Percentiles rank a stretch among this genome's conserved stretches.
Evolutionary conservation across 352 stramenopile genomes (phyloP).

Genomic region (Aphanomyces invadans): DNA sequence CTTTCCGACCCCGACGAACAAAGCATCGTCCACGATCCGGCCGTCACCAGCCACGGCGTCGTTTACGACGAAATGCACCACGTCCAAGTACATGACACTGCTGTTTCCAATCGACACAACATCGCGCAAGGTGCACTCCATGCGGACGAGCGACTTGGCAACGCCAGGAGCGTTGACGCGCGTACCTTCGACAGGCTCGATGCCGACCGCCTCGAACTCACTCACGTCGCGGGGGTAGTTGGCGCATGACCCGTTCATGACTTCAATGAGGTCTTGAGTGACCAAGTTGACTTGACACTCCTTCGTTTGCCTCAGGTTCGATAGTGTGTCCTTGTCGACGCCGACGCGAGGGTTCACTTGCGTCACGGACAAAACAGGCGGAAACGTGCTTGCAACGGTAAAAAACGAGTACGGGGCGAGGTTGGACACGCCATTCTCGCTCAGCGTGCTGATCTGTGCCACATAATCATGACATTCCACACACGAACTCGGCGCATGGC

Average conservation of each 20-base stretch:
- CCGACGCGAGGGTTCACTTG: constrained; percentile 7
- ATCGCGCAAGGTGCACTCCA: constrained; percentile 19
- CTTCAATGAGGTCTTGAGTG: not conserved
- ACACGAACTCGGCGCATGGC: too few relatives aligned
- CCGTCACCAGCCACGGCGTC: not conserved
- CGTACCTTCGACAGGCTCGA: not conserved
- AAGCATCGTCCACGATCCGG: not conserved
- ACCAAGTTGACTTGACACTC: constrained; percentile 17
- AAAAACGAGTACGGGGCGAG: constrained; percentile 19
- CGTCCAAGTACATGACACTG: constrained; percentile 13
- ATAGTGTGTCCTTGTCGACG: constrained; percentile 13
- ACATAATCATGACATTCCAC: too few relatives aligned
- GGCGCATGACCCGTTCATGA: constrained; percentile 15
- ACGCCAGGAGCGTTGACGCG: constrained; percentile 4
- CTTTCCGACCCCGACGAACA: not conserved
- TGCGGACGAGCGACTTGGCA: not conserved
- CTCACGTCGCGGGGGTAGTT: constrained; percentile 9
- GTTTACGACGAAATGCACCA: constrained; percentile 7
- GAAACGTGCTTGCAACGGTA: constrained; percentile 14
- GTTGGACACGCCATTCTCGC: not conserved
- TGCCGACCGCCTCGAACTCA: constrained; percentile 12
- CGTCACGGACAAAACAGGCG: constrained; percentile 7
- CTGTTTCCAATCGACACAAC: constrained; percentile 12
- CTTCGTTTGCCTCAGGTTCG: constrained; percentile 7
- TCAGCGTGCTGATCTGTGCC: constrained; percentile 5